phyloP scores from a whole-genome alignment of 1,139 yeast genomes.

The Geotrichum citri-aurantii region DNA sequence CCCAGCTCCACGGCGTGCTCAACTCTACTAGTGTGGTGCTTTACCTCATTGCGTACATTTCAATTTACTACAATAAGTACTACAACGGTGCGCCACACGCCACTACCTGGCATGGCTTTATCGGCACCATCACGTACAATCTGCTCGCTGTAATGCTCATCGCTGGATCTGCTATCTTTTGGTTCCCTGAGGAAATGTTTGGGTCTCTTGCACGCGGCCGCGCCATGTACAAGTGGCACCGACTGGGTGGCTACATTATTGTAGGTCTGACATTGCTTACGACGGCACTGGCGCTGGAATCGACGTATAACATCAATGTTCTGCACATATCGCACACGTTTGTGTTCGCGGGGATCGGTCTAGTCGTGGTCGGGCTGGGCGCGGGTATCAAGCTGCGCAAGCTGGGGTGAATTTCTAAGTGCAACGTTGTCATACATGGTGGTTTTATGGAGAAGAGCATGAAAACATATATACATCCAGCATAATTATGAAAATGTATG shows the following conservation, averaged over 20 bases:
- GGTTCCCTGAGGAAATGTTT: constrained; percentile 27
- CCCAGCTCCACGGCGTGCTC: constrained; percentile 29
- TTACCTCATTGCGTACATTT: constrained; percentile 23
- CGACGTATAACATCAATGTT: constrained; percentile 27
- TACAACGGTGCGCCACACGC: constrained; percentile 27
- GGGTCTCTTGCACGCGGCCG: constrained; percentile 30
- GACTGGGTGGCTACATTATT: constrained; percentile 30
- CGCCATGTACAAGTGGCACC: constrained; percentile 31
- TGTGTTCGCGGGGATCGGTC: constrained; percentile 20
- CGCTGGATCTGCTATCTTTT: constrained; percentile 29
- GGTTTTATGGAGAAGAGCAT: too few species aligned
- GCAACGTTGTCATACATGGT: too few species aligned
- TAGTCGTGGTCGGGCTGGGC: constrained; percentile 4
- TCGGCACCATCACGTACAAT: constrained; percentile 28
- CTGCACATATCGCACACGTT: constrained; percentile 23
- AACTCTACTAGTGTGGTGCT: constrained; percentile 23
- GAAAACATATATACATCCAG: too few species aligned
- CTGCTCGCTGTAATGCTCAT: constrained; percentile 21
- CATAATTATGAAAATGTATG: too few species aligned
- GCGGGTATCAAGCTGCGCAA: constrained; percentile 3
- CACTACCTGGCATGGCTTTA: constrained; percentile 31
- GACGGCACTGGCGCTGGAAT: constrained; percentile 27
- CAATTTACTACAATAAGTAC: constrained; percentile 29
- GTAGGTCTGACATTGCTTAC: constrained; percentile 24
- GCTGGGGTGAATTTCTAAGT: constrained; percentile 2